A percentile compares a stretch with the other conserved stretches of the same genome.
phyloP scores from a whole-genome alignment of 2,329 filamentous ascomycete genomes.

The Colletotrichum karsti region DNA sequence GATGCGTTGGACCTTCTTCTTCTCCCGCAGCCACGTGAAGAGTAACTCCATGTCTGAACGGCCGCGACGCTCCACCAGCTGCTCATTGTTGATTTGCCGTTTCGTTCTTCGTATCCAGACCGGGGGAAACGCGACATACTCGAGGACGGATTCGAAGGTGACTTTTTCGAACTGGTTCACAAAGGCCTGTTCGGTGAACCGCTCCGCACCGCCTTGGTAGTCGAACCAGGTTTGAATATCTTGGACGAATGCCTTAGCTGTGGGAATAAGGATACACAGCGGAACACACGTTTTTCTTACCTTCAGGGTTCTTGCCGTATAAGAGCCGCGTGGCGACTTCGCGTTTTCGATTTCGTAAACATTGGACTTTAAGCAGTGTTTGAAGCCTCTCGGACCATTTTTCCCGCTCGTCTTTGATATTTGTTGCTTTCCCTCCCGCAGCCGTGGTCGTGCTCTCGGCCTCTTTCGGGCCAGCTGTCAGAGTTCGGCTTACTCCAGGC shows the following conservation, averaged over 20 bases:
- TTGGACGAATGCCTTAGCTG: no score
- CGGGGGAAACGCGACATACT: constrained; percentile 36
- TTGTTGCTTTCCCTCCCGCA: neutral
- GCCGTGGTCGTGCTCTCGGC: neutral
- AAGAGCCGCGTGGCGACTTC: constrained; percentile 34
- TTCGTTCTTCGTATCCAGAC: neutral
- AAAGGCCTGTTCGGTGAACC: constrained; percentile 15
- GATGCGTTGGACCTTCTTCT: constrained; percentile 35
- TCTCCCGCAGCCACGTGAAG: constrained; percentile 37
- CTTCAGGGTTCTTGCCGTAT: constrained; percentile 33
- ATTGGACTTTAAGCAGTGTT: constrained; percentile 33
- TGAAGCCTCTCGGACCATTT: neutral
- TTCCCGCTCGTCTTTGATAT: neutral
- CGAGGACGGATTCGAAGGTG: constrained; percentile 36
- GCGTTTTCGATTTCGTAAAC: constrained; percentile 32
- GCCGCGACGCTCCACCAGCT: constrained; percentile 23
- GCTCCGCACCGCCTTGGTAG: constrained; percentile 24
- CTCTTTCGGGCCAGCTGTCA: neutral
- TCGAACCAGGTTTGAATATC: constrained; percentile 37
- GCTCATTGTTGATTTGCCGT: neutral
- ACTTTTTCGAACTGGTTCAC: constrained; percentile 30
- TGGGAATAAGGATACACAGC: no score
- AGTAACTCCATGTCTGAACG: constrained; percentile 34
- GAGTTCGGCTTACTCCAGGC: no score
- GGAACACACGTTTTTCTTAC: neutral